Conservation (phyloP, 768 basidiomycete species). For the Cytidiella melzeri region DNA sequence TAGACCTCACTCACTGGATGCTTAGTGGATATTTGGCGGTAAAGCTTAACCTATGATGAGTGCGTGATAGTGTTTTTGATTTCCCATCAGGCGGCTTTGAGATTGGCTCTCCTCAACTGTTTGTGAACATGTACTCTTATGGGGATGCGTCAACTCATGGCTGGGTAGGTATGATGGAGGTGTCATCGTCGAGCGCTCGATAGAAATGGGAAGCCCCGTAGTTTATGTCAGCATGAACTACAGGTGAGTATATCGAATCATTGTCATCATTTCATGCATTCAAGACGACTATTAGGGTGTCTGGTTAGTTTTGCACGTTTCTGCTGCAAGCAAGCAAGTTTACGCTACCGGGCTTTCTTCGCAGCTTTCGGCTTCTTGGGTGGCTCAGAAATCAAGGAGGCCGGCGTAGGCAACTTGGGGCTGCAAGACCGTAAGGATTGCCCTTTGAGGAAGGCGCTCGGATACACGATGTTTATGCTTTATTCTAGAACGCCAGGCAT, state of each 20-base stretch:
- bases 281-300: background rate
- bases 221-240: conserved; percentile 55
- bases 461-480: background rate
- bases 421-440: conserved; percentile 38
- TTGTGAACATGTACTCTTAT: too few species aligned
- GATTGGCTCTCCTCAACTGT: background rate
- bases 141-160: too few species aligned
- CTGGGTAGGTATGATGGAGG: conserved; percentile 10
- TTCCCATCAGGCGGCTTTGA: background rate
- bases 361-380: conserved; percentile 37
- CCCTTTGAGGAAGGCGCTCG: too few species aligned
- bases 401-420: conserved; percentile 41
- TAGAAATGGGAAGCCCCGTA: conserved; percentile 37
- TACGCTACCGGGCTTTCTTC: too few species aligned
- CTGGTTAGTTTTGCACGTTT: too few species aligned
- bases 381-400: conserved; percentile 33
- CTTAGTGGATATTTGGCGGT: background rate
- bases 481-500: conserved; percentile 8
- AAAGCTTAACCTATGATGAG: background rate
- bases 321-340: too few species aligned
- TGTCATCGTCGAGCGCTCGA: conserved; percentile 29
- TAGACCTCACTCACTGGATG: too few species aligned
- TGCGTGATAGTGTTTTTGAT: background rate
- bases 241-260: conserved; percentile 25
- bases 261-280: too few species aligned